Base-by-base conservation (phyloP, 306 rosid species). In the Castanea sativa region DNA sequence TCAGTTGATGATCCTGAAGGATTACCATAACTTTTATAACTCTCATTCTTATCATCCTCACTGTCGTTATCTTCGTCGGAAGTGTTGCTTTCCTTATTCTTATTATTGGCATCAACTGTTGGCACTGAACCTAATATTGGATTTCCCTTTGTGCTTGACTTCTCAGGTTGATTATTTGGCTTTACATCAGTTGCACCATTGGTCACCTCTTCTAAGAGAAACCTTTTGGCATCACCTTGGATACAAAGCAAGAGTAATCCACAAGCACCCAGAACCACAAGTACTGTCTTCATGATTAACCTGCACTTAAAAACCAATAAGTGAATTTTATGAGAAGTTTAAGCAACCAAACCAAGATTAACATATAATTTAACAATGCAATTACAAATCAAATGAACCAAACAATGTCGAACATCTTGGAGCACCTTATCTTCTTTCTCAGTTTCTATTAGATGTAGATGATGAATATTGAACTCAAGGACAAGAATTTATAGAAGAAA, bases 151-250 rank as follows among this genome's bases (percentile, higher is more conserved):
- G 53, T 49, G 53, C 53, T 49, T 49, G 53, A 49, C 53, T 20
- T 75, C 65, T 25, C 64, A 13, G 27, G 33, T 3, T 51, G 56
- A 53, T 70, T 38, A 18, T 73, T 27, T 27, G 72, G 41, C 56
- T 35, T 49, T 18, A 59, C 71, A 55, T 35, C 25, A 61, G 68
- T 59, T 65, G 43, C 45, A 20, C 20, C 68, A 32, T 64, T 32
- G 23, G 51, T 56, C 67, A 52, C 76, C 55, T 65, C 79, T 63
- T 65, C 72, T 19, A 32, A 60, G 35, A 78, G 10, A 55, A 71
- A 29, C 73, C 74, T 52, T 71, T 71, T 65, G 75, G 79, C 73
- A 10, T 85, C 75, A 41, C 35, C 63, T 74, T 73, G 78, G 61
- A 67, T 11, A 35, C 61, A 16, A 21, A 45, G 69, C 43, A 70